Evolutionary conservation across 2,329 filamentous ascomycete species (phyloP).

Genomic region (Neonectria ditissima): DNA sequence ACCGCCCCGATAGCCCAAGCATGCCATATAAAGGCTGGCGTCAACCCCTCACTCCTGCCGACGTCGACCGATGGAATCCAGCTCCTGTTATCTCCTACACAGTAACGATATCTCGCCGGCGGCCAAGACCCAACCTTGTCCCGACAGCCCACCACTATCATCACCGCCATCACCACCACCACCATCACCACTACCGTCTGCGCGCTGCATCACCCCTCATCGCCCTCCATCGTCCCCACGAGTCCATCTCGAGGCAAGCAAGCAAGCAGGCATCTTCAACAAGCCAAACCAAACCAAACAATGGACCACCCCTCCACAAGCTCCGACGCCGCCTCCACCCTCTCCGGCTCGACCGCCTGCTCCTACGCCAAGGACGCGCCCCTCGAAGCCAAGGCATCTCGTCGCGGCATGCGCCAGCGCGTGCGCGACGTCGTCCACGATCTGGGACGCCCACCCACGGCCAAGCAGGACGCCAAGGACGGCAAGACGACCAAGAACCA

Average conservation of each 20-base stretch:
- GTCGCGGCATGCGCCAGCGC: constrained; percentile 48
- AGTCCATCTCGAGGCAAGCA: not conserved
- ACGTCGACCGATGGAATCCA: not conserved
- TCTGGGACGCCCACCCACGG: constrained; percentile 49
- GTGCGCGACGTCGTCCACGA: constrained; percentile 50
- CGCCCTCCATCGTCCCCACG: not conserved
- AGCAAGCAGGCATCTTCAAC: not conserved
- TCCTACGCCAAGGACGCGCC: constrained; percentile 45
- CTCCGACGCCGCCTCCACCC: constrained; percentile 47
- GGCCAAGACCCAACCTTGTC: not conserved
- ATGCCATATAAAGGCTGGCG: constrained; percentile 4
- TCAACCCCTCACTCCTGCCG: constrained; percentile 2
- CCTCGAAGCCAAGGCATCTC: constrained; percentile 16
- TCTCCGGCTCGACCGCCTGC: constrained; percentile 47
- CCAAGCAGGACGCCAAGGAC: constrained; percentile 48
- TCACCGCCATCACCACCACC: not conserved
- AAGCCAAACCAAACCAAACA: constrained; percentile 9
- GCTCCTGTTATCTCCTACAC: constrained; percentile 1
- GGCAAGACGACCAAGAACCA: constrained; percentile 46
- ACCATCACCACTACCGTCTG: too few species aligned
- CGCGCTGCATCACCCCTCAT: not conserved
- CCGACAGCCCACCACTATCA: not conserved
- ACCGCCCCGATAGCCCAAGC: not conserved
- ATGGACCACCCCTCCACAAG: constrained; percentile 44
- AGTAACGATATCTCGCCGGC: not conserved